A percentile compares a stretch with the other conserved stretches of the same genome.
Conservation (phyloP, 2,329 filamentous ascomycete genomes). For the Chaetomiaceae sp. region DNA sequence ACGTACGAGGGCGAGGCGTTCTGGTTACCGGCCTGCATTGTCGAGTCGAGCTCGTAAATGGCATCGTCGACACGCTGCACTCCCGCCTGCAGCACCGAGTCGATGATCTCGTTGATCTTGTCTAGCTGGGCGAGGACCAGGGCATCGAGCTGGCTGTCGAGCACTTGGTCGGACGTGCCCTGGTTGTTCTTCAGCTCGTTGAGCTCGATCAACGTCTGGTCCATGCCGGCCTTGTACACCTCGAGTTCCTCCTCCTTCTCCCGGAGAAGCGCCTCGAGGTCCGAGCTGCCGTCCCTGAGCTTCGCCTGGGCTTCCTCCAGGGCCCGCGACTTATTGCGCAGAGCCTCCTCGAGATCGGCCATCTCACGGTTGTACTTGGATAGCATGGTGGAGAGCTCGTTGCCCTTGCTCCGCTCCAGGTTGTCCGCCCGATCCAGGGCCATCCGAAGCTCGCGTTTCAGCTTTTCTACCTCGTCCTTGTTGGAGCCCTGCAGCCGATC, state of each 20-base stretch:
- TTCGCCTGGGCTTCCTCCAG: conserved; percentile 79
- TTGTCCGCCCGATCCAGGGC: conserved; percentile 90
- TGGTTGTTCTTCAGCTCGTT: conserved; percentile 78
- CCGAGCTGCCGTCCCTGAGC: conserved; percentile 73
- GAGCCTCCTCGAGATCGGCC: conserved; percentile 88
- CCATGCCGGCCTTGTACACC: conserved; percentile 97
- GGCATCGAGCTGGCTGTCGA: conserved; percentile 88
- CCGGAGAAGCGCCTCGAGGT: conserved; percentile 77
- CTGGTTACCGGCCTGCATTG: conserved; percentile 98
- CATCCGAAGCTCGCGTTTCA: conserved; percentile 88
- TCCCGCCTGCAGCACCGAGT: conserved; percentile 89
- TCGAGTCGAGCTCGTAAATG: conserved; percentile 92
- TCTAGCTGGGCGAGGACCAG: conserved; percentile 80
- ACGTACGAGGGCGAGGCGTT: conserved; percentile 94
- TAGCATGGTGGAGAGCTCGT: conserved; percentile 89
- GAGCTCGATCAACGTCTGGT: conserved; percentile 87
- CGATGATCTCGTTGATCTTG: conserved; percentile 96
- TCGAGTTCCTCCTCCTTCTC: conserved; percentile 98
- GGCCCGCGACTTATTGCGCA: conserved; percentile 80
- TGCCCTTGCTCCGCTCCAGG: conserved; percentile 86
- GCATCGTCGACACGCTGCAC: conserved; percentile 94
- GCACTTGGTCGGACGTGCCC: conserved; percentile 69
- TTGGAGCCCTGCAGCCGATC: conserved; percentile 81
- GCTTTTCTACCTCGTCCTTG: conserved; percentile 89
- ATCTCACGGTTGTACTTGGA: conserved; percentile 97